phyloP scores from a whole-genome alignment of 2,329 filamentous ascomycete genomes.

The Penicillium hesseltinei region DNA sequence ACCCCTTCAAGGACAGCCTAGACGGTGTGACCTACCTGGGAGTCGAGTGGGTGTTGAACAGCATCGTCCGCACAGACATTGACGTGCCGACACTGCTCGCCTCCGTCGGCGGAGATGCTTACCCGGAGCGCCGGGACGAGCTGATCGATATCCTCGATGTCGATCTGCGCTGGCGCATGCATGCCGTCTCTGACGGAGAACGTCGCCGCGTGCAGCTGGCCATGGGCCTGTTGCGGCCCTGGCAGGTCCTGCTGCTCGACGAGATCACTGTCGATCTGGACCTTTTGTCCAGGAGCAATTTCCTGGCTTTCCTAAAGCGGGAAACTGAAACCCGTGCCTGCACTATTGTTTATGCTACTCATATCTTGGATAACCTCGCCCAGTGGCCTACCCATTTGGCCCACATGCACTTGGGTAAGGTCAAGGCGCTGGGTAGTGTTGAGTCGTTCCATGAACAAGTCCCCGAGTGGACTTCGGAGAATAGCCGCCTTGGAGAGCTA shows the following conservation, averaged over 20 bases:
- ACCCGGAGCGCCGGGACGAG: conserved; percentile 78
- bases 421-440: conserved; percentile 81
- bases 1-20: conserved; percentile 86
- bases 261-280: conserved; percentile 98
- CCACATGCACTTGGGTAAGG: conserved; percentile 86
- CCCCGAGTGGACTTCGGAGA: conserved; percentile 60
- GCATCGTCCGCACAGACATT: conserved; percentile 92
- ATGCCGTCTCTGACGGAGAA: conserved; percentile 92
- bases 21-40: conserved; percentile 97
- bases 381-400: conserved; percentile 94
- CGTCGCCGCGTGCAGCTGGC: conserved; percentile 86
- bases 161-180: conserved; percentile 90
- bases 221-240: conserved; percentile 90
- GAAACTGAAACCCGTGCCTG: conserved; percentile 82
- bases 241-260: conserved; percentile 86
- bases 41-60: conserved; percentile 96
- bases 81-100: conserved; percentile 81
- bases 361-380: conserved; percentile 92
- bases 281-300: conserved; percentile 77
- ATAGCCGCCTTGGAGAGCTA: conserved; percentile 80
- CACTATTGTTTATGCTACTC: conserved; percentile 95
- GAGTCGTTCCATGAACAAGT: conserved; percentile 63
- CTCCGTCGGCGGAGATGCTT: conserved; percentile 82
- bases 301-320: conserved; percentile 77
- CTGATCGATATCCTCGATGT: conserved; percentile 86